Conservation (phyloP, 2,329 filamentous ascomycete species). For the Cryphonectria naterciae region DNA sequence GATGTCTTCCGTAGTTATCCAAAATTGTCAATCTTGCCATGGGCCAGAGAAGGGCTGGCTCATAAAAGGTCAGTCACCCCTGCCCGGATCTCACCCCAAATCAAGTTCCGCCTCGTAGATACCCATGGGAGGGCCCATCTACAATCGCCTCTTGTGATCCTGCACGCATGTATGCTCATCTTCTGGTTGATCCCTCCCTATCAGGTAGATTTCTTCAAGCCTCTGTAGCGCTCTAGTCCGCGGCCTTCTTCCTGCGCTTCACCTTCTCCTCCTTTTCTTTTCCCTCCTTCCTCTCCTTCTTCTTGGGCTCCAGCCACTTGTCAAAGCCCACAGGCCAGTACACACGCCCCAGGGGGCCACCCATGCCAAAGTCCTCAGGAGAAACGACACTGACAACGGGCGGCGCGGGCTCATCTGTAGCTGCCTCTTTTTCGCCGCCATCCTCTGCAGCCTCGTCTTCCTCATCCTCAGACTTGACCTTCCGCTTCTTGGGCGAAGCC, state of each 20-base stretch:
- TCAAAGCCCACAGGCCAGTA: constrained; percentile 93
- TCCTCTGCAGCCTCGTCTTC: constrained; percentile 44
- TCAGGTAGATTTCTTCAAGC: background rate
- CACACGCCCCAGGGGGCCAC: constrained; percentile 77
- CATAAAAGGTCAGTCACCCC: too few relatives aligned
- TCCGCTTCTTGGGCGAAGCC: constrained; percentile 37
- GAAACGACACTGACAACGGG: constrained; percentile 44
- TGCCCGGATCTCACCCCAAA: too few relatives aligned
- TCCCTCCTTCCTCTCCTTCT: constrained; percentile 66
- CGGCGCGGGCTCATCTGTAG: background rate
- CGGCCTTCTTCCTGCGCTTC: constrained; percentile 62
- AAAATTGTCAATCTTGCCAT: background rate
- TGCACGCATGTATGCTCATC: background rate
- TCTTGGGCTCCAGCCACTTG: constrained; percentile 83
- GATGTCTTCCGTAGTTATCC: background rate
- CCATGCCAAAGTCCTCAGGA: constrained; percentile 80
- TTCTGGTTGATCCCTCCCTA: background rate
- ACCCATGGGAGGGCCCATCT: too few relatives aligned
- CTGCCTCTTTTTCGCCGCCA: constrained; percentile 39
- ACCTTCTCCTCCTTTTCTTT: constrained; percentile 73
- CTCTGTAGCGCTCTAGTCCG: background rate
- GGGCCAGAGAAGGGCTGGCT: too few relatives aligned
- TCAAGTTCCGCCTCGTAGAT: too few relatives aligned
- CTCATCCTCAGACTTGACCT: constrained; percentile 40
- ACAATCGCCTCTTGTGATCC: too few relatives aligned